Conservation (phyloP, 2,329 filamentous ascomycete genomes). For the Xylariaceae sp. region DNA sequence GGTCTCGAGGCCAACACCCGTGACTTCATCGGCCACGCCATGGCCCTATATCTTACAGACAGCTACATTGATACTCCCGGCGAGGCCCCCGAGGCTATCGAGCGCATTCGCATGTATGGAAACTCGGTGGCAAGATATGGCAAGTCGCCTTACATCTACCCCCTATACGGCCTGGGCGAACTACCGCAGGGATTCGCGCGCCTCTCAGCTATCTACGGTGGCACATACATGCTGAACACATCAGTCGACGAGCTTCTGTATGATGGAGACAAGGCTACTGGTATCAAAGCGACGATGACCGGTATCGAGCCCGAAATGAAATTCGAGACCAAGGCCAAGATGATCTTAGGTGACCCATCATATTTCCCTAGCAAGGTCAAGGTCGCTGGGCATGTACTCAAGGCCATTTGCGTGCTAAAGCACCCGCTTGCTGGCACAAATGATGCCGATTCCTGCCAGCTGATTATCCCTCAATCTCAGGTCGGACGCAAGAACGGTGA, state of each 20-base stretch:
- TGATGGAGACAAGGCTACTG: slow-evolving; percentile 78
- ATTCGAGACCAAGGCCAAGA: slow-evolving; percentile 93
- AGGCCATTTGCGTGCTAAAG: slow-evolving; percentile 96
- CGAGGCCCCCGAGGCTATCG: slow-evolving; percentile 75
- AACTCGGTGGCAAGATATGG: slow-evolving; percentile 97
- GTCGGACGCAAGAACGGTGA: slow-evolving; percentile 92
- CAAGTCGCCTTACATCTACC: slow-evolving; percentile 99
- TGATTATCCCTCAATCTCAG: slow-evolving; percentile 97
- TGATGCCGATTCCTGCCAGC: slow-evolving; percentile 82
- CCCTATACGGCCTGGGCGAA: slow-evolving; percentile 93
- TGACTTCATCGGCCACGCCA: slow-evolving; percentile 96
- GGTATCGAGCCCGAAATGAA: slow-evolving; percentile 81
- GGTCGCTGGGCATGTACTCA: slow-evolving; percentile 83
- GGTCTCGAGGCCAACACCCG: slow-evolving; percentile 83
- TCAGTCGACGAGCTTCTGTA: slow-evolving; percentile 85
- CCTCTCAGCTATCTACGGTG: slow-evolving; percentile 95
- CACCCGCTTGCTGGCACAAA: slow-evolving; percentile 89
- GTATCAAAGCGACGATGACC: slow-evolving; percentile 97
- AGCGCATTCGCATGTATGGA: slow-evolving; percentile 92
- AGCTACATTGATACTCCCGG: slow-evolving; percentile 74
- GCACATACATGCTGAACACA: slow-evolving; percentile 99
- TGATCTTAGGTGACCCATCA: slow-evolving; percentile 92
- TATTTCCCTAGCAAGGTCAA: slow-evolving; percentile 92
- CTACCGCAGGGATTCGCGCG: slow-evolving; percentile 96
- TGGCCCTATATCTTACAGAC: slow-evolving; percentile 92